phyloP scores from a whole-genome alignment of 208 protist genomes.

The Trypanosoma mega region DNA sequence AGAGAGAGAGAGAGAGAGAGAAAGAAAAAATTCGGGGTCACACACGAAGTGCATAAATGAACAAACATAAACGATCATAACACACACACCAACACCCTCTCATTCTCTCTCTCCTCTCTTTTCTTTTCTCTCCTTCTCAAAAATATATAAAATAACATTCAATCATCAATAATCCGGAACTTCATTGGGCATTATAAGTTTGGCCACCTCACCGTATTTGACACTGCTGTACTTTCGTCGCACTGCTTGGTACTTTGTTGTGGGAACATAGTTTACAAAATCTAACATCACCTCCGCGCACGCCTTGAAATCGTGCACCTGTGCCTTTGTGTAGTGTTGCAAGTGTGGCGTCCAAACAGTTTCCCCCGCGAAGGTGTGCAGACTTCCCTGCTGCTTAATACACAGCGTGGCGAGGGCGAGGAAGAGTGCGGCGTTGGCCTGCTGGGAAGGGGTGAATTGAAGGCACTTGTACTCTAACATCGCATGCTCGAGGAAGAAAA shows the following conservation, averaged over 20 bases:
- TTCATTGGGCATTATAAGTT: slow-evolving; percentile 62
- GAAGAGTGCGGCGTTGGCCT: slow-evolving; percentile 91
- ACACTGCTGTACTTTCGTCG: slow-evolving; percentile 84
- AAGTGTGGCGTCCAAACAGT: slow-evolving; percentile 63
- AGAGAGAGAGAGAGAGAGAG: slow-evolving; percentile 17
- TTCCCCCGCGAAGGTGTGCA: slow-evolving; percentile 14
- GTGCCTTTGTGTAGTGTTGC: slow-evolving; percentile 64
- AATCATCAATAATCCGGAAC: slow-evolving; percentile 37
- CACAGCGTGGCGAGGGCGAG: slow-evolving; percentile 76
- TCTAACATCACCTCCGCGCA: slow-evolving; percentile 83
- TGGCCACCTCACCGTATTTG: slow-evolving; percentile 76
- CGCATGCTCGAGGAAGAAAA: slow-evolving; percentile 87
- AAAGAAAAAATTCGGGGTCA: slow-evolving; percentile 23
- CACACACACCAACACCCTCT: neutral
- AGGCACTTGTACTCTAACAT: slow-evolving; percentile 89
- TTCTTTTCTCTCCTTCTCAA: slow-evolving; percentile 8
- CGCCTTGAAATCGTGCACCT: slow-evolving; percentile 59
- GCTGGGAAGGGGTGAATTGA: slow-evolving; percentile 92
- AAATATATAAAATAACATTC: neutral
- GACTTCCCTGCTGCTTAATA: slow-evolving; percentile 32
- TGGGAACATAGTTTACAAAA: slow-evolving; percentile 74
- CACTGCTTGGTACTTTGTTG: slow-evolving; percentile 85
- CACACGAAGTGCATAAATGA: slow-evolving; percentile 5
- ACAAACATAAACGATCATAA: slow-evolving; percentile 15
- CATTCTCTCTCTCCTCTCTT: neutral